phyloP scores from a whole-genome alignment of 106 monocot genomes.

The Platanthera guangdongensis region DNA sequence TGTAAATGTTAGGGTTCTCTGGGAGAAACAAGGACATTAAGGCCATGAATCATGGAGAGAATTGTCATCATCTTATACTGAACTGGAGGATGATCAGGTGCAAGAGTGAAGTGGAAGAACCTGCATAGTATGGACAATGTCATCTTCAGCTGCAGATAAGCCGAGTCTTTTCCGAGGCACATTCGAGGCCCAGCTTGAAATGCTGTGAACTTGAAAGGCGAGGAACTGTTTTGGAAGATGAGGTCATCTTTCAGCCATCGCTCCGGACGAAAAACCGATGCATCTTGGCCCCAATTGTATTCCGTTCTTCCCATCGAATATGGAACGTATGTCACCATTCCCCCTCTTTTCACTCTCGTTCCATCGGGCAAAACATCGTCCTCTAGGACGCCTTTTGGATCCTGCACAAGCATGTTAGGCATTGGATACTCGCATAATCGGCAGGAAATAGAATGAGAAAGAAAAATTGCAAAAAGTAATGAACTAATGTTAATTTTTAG shows the following conservation, averaged over 20 bases:
- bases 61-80: constrained; percentile 85
- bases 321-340: constrained; percentile 63
- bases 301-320: constrained; percentile 95
- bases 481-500: too few species aligned
- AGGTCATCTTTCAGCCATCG: constrained; percentile 67
- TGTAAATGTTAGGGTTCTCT: background rate
- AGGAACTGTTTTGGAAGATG: constrained; percentile 36
- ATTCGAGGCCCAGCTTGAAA: constrained; percentile 92
- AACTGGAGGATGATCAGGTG: constrained; percentile 42
- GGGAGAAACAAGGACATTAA: constrained; percentile 41
- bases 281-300: constrained; percentile 80
- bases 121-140: constrained; percentile 70
- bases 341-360: constrained; percentile 38
- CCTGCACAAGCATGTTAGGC: constrained; percentile 9
- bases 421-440: too few species aligned
- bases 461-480: too few species aligned
- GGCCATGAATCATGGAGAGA: constrained; percentile 83
- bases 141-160: constrained; percentile 93
- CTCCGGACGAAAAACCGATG: constrained; percentile 54
- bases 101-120: constrained; percentile 57
- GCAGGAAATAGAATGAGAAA: too few species aligned
- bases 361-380: constrained; percentile 92
- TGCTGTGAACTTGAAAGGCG: constrained; percentile 92
- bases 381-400: constrained; percentile 67
- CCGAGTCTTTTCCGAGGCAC: constrained; percentile 91